Evolutionary conservation across 768 basidiomycete genomes (phyloP), one percentile per base, ranked within the genome.

Genomic region (Pleurotus salmoneostramineus): DNA sequence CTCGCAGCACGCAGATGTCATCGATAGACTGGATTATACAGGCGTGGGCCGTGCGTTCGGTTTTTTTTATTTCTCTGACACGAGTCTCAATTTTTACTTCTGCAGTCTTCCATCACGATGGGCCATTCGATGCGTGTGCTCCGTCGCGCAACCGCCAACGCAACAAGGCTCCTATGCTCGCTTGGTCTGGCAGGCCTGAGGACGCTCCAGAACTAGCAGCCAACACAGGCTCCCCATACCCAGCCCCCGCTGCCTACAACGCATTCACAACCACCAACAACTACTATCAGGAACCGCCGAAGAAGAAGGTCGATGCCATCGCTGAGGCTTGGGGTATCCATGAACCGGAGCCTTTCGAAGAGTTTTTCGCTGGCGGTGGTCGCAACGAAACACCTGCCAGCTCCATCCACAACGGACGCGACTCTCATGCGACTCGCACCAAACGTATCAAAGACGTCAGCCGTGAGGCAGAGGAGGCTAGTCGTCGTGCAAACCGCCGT

Each of bases 261-360:
- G 72, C 74, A 3, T 83, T 82, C 66, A 70, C 81, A 61, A 17
- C 36, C 34, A 42, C 37, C 11, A 70, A 77, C 63, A 71, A 78
- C 62, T 80, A 82, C 48, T 80, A 81, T 56, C 36, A 54, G n/a
- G 80, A 83, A 59, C 81, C 82, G 6, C 83, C 87, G 35, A 92
- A 92, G 83, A 91, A 90, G 73, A 91, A 91, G 66, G 86, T 90
- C 35, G 91, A 94, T 64, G 91, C 89, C 37, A 86, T 95, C 58
- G 92, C 92, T 47, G 93, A 94, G 71, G 93, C 93, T 1, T 94
- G 93, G 93, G 93, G 93, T 37, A 92, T 91, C 51, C 90, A 93
- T 64, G 93, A 94, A 65, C 93, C 93, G 4, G 93, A 95, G 66
- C 93, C 93, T 5, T 94, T 82, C 64, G 92, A 95, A 64, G 92